Percentiles rank a stretch among this genome's conserved stretches.
phyloP scores from a whole-genome alignment of 305 asterid genomes.

The Nicotiana rustica region DNA sequence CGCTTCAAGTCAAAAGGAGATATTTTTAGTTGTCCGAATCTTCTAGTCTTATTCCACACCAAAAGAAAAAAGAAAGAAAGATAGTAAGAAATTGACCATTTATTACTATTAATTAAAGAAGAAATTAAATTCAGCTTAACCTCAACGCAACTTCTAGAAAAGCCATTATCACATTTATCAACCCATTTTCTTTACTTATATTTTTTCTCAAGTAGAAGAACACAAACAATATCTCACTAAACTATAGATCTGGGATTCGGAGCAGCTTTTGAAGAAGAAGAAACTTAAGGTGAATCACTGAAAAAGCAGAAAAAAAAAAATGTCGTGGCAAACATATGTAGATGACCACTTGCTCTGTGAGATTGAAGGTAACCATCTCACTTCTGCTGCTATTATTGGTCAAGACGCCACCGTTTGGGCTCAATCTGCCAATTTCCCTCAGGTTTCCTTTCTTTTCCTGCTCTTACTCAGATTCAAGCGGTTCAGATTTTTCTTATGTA shows the following conservation, averaged over 20 bases:
- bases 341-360: conserved; percentile 75
- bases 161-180: not conserved
- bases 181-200: not conserved
- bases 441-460: conserved; percentile 40
- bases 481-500: not conserved
- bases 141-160: conserved; percentile 41
- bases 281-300: not conserved
- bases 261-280: not conserved
- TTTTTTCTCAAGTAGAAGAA: not conserved
- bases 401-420: conserved; percentile 71
- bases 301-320: conserved; percentile 29
- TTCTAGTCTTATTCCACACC: not conserved
- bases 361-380: conserved; percentile 65
- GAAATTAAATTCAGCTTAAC: conserved; percentile 36
- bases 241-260: not conserved
- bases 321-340: conserved; percentile 73
- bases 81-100: not conserved
- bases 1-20: not conserved
- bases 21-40: not conserved
- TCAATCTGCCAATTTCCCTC: conserved; percentile 57
- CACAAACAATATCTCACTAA: not conserved
- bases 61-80: not conserved
- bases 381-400: conserved; percentile 63
- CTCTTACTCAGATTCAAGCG: not conserved
- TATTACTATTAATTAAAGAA: not conserved